These are phyloP conservation scores for Amanita jacksonii DNA, from an alignment of 768 basidiomycete species.

Conservation along the genomic window DNA sequence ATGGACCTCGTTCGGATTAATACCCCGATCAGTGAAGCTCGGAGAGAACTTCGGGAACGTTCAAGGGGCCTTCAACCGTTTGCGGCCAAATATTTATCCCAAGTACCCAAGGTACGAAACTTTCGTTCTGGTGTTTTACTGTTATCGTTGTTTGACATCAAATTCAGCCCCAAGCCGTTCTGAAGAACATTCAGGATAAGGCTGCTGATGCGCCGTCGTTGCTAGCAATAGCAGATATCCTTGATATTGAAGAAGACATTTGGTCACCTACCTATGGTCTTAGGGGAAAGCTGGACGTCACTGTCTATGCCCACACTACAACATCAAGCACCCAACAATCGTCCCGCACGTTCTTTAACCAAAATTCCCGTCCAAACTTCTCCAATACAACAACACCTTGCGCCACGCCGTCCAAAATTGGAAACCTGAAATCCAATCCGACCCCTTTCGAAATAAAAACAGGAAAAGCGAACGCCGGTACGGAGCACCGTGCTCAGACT, in stretches of 20 bases:
- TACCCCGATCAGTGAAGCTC: constrained; percentile 51
- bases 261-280: constrained; percentile 94
- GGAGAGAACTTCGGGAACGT: constrained; percentile 47
- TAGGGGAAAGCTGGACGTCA: constrained; percentile 93
- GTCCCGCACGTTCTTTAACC: neutral
- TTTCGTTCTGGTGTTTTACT: neutral
- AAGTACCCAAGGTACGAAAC: constrained; percentile 47
- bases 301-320: constrained; percentile 43
- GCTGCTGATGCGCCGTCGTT: constrained; percentile 37
- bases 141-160: neutral
- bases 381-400: constrained; percentile 14
- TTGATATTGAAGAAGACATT: constrained; percentile 95
- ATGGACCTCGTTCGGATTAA: constrained; percentile 55
- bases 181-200: constrained; percentile 57
- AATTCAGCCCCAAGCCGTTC: constrained; percentile 47
- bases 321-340: constrained; percentile 13
- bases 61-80: constrained; percentile 61
- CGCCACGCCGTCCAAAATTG: neutral
- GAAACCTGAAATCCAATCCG: neutral
- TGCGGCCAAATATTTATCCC: constrained; percentile 53
- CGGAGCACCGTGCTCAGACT: constrained; percentile 97
- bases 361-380: constrained; percentile 26
- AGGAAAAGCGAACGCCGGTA: constrained; percentile 58
- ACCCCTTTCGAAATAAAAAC: constrained; percentile 94
- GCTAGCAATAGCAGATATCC: constrained; percentile 64